Base-by-base conservation (phyloP, 2,329 filamentous ascomycete genomes). In the Phyllosticta citriasiana region DNA sequence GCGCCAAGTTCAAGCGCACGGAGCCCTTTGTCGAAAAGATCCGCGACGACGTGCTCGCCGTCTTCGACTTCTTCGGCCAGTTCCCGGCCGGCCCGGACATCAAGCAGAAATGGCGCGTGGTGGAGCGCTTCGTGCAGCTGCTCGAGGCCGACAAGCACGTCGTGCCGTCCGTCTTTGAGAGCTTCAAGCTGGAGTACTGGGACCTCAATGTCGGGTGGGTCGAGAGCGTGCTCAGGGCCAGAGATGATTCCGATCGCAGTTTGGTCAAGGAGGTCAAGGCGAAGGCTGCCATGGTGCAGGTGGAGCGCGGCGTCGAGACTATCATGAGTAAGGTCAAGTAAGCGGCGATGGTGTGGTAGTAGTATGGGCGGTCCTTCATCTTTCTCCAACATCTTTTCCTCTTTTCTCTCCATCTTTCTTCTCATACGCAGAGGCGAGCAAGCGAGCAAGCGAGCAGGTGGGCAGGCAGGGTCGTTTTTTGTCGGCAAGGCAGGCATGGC, bases 131-230 rank as follows among this genome's bases (percentile, higher is more conserved):
- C 69, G 80, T 95, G 22, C 82, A 85, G 55, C 77, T 99, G 63
- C 79, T 99, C n/a, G 79, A 82, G 55, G 85, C 85, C 3, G 85
- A 87, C 30, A 91, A 94, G 70, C 87, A 86, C 57, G 80, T 79
- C 25, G 80, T 97, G 0, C 85, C 91, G 16, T 84, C 88, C 57
- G 86, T 89, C 1, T 97, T 96, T 70, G 88, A 88, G 67, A 78
- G 79, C 4, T 93, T 99, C 78, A 97, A 97, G 80, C 78, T 76
- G 50, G 82, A 84, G 54, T 97, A 96, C 74, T 96, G 93, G 89
- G 94, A 99, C 75, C 79, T 97, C 71, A 91, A 95, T 73, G 86
- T 97, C 63, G 88, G 86, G 54, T 99, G 94, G 94, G 91, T 99
- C 7, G 95, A 99, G 79, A 88, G 89, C 6, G 93, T 96, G 55